Base-by-base conservation (phyloP, 495 filamentous ascomycete genomes). In the Opeltia flavorubescens region DNA sequence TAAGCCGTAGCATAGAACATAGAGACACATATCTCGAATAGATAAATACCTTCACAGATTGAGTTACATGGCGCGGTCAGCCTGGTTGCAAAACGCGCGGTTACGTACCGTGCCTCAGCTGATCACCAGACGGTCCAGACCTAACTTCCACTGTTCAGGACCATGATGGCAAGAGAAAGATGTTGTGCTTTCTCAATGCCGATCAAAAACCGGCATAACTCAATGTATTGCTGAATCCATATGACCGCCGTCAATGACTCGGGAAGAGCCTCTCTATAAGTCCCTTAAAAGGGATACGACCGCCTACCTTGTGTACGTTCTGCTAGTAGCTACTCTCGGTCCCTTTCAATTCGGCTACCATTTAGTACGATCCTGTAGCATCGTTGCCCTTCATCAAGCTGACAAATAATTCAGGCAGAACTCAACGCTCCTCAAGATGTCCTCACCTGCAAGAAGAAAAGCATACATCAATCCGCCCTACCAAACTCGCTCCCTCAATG, bases 321-420 rank as follows among this genome's bases (percentile, higher is more conserved):
- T 87, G 27, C 63, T 71, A 38, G 69, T 84, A 55, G 69, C 71
- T 41, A 84, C 81, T 4, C 57, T 93, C 13, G 89, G 87, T 4
- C 84, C 91, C 2, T 74, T 95, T 7, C 87, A 94, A 56, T 96
- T 95, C 55, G 91, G 93, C 18, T 95, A 82, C 59, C 93, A 96
- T 64, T 62, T 98, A 62, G 89, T 94, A 74, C 27, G 59, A 11
- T 20, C 44, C 42, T 44, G 21, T 24, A 40, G 46, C 43, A 42
- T 49, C 35, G 25, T 21, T 30, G 25, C 23, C 17, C 12, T 13
- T 7, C 46, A 9, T 21, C 6, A 43, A 39, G 27, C 63, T 66
- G 55, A 64, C 21, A 39, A 39, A 15, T 31, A 1, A 27, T 38
- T 2, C 13, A 95, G 89, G 84, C 87, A 47, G 91, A 96, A 60